phyloP scores from a whole-genome alignment of 2,329 filamentous ascomycete genomes.

The Trichophyton benhamiae region DNA sequence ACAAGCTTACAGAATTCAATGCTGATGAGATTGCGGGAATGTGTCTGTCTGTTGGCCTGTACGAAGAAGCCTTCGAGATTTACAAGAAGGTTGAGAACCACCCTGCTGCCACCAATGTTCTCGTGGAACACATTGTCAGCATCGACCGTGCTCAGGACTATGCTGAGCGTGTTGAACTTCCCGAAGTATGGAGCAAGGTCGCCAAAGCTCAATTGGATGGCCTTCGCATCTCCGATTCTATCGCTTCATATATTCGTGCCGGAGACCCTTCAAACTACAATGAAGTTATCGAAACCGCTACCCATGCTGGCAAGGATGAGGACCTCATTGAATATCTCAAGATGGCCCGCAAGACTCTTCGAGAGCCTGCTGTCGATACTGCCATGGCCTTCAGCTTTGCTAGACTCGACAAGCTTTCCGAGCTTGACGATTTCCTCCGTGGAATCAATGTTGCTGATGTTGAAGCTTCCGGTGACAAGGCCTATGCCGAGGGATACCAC shows the following conservation, averaged over 20 bases:
- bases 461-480: constrained; percentile 95
- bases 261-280: constrained; percentile 83
- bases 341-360: constrained; percentile 94
- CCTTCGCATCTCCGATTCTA: constrained; percentile 78
- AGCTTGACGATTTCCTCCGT: constrained; percentile 92
- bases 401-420: constrained; percentile 76
- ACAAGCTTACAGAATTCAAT: constrained; percentile 77
- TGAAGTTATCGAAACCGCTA: constrained; percentile 93
- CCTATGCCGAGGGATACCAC: constrained; percentile 84
- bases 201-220: constrained; percentile 96
- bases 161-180: constrained; percentile 83
- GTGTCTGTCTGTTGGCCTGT: constrained; percentile 87
- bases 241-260: constrained; percentile 95
- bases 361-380: constrained; percentile 87
- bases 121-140: constrained; percentile 93
- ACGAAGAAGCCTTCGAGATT: constrained; percentile 95
- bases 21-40: constrained; percentile 85
- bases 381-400: constrained; percentile 88
- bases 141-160: constrained; percentile 95
- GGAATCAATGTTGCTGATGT: constrained; percentile 89
- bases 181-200: constrained; percentile 96
- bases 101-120: constrained; percentile 71
- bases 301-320: constrained; percentile 91
- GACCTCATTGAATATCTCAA: constrained; percentile 91
- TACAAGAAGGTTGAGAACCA: constrained; percentile 97